phyloP scores from a whole-genome alignment of 2,329 filamentous ascomycete genomes.

The Sclerotiophoma versabilis region DNA sequence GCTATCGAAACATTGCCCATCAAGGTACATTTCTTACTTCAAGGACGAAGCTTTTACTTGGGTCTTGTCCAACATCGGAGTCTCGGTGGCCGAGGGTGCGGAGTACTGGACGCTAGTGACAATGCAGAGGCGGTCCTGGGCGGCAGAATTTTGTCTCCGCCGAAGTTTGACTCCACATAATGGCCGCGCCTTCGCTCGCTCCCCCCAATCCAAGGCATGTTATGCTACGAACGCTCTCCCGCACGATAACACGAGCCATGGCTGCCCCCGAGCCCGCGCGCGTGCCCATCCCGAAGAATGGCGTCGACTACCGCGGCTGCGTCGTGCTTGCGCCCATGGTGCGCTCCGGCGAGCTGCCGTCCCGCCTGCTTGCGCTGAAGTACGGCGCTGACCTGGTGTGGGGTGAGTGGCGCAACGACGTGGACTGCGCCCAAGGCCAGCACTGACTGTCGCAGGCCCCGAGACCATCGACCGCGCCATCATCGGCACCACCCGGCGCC shows the following conservation, averaged over 20 bases:
- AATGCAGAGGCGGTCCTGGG: slow-evolving; percentile 1
- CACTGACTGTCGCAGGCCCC: slow-evolving; percentile 65
- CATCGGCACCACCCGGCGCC: slow-evolving; percentile 81
- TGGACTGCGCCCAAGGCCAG: neutral
- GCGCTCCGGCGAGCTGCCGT: slow-evolving; percentile 93
- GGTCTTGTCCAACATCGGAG: no score
- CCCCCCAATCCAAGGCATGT: slow-evolving; percentile 35
- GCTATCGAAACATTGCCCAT: no score
- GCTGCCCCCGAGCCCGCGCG: slow-evolving; percentile 54
- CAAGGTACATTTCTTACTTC: no score
- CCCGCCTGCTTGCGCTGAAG: slow-evolving; percentile 84
- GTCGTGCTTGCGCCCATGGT: slow-evolving; percentile 98
- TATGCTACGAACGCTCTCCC: slow-evolving; percentile 49
- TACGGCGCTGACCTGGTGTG: slow-evolving; percentile 98
- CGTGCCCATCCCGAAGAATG: slow-evolving; percentile 84
- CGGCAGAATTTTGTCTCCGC: slow-evolving; percentile 11
- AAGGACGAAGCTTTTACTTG: no score
- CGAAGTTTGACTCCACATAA: slow-evolving; percentile 5
- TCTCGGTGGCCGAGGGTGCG: no score
- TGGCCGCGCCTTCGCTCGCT: neutral
- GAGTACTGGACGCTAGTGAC: neutral
- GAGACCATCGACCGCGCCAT: slow-evolving; percentile 93
- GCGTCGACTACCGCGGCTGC: slow-evolving; percentile 93
- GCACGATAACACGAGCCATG: slow-evolving; percentile 41
- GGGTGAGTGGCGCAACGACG: slow-evolving; percentile 66